Evolutionary conservation across 768 basidiomycete genomes (phyloP).

Genomic region (Trametopsis cervina): DNA sequence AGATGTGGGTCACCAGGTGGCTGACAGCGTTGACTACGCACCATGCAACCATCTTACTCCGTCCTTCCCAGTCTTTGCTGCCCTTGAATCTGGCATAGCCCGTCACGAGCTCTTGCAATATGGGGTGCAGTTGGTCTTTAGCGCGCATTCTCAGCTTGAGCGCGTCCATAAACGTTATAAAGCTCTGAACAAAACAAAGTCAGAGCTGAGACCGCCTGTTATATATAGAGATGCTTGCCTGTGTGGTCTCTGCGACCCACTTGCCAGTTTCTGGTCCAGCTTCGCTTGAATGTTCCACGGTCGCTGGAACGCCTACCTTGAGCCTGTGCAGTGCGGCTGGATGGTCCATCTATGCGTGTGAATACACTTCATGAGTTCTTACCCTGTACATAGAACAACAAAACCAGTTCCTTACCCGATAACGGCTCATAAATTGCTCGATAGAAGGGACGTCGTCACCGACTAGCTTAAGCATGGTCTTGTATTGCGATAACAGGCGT

Average conservation of each 20-base stretch:
- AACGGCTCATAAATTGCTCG: constrained; percentile 88
- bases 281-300: constrained; percentile 91
- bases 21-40: constrained; percentile 28
- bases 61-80: constrained; percentile 94
- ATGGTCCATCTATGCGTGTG: constrained; percentile 66
- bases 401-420: constrained; percentile 48
- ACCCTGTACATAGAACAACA: background rate
- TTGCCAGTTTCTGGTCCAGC: constrained; percentile 90
- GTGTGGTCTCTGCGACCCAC: constrained; percentile 97
- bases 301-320: constrained; percentile 91
- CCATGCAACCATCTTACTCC: constrained; percentile 92
- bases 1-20: background rate
- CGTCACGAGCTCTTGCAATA: constrained; percentile 91
- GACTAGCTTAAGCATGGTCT: constrained; percentile 94
- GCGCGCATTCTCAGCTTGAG: constrained; percentile 89
- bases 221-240: constrained; percentile 40
- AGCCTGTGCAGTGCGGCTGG: constrained; percentile 89
- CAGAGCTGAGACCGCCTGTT: background rate
- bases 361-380: background rate
- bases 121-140: constrained; percentile 93
- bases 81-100: constrained; percentile 93
- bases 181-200: too few species aligned
- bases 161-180: constrained; percentile 99
- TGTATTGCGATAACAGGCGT: constrained; percentile 90
- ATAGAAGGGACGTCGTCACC: constrained; percentile 80